Percentiles rank a stretch among this genome's conserved stretches.
These are phyloP conservation scores for Wickerhamomyces sydowiorum DNA, from an alignment of 805 yeast species.

Conservation along the genomic window DNA sequence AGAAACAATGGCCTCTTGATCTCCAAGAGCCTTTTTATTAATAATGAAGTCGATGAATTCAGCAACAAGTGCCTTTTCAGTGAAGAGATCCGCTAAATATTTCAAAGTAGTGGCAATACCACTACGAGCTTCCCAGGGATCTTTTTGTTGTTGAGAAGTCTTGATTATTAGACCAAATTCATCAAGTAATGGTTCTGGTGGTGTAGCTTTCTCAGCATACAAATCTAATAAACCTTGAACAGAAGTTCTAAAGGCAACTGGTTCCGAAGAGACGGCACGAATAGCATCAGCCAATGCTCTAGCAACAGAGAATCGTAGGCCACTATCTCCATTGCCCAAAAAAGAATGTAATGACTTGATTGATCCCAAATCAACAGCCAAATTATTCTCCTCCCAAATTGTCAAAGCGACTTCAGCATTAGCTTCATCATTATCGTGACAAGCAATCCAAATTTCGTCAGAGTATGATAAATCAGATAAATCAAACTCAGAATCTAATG, in stretches of 20 bases:
- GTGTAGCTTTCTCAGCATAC: constrained; percentile 57
- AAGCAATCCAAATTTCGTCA: constrained; percentile 72
- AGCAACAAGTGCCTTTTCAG: constrained; percentile 35
- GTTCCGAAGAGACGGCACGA: constrained; percentile 24
- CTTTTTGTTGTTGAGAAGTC: constrained; percentile 54
- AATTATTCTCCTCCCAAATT: constrained; percentile 79
- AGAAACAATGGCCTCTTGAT: constrained; percentile 64
- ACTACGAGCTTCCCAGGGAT: constrained; percentile 80
- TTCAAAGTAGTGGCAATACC: constrained; percentile 71
- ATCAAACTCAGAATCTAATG: constrained; percentile 76
- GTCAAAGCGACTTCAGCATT: constrained; percentile 65
- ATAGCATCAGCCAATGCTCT: constrained; percentile 61
- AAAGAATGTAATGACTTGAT: constrained; percentile 42
- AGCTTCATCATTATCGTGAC: constrained; percentile 63
- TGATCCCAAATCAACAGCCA: constrained; percentile 38
- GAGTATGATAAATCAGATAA: constrained; percentile 40
- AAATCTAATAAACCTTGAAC: constrained; percentile 43
- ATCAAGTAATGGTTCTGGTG: constrained; percentile 74
- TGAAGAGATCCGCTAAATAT: constrained; percentile 42
- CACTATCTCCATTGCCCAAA: constrained; percentile 52
- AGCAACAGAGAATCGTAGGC: constrained; percentile 70
- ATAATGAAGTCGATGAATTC: constrained; percentile 59
- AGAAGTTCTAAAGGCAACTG: constrained; percentile 24
- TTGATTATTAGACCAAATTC: constrained; percentile 74
- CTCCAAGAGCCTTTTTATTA: constrained; percentile 64